Conservation (phyloP, 345 rosid genomes). For the Carallia pectinifolia region DNA sequence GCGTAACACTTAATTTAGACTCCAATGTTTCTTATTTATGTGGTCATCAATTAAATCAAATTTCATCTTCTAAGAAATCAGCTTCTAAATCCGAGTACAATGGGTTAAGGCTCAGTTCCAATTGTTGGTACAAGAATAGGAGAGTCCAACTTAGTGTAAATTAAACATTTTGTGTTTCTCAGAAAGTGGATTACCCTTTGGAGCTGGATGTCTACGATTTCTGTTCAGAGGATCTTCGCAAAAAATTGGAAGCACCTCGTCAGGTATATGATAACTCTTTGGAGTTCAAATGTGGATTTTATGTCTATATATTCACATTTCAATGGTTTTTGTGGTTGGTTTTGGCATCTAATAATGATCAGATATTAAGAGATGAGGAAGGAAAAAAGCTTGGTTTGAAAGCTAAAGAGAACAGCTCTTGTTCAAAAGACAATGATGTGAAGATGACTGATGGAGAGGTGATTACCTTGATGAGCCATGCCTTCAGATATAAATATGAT, state of each 20-base stretch:
- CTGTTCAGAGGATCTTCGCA: constrained; percentile 80
- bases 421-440: constrained; percentile 57
- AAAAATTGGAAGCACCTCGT: constrained; percentile 85
- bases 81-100: no score
- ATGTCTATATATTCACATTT: background rate
- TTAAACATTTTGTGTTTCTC: constrained; percentile 22
- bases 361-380: constrained; percentile 87
- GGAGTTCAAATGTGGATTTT: background rate
- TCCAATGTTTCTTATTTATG: no score
- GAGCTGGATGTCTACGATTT: constrained; percentile 87
- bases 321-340: constrained; percentile 8
- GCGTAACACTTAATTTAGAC: no score
- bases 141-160: background rate
- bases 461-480: constrained; percentile 12
- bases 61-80: no score
- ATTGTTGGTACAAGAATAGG: background rate
- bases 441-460: constrained; percentile 89
- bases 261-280: constrained; percentile 46
- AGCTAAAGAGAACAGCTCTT: constrained; percentile 46
- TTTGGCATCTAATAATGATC: constrained; percentile 12
- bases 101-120: background rate
- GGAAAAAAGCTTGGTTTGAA: constrained; percentile 82
- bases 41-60: no score
- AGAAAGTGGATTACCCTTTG: constrained; percentile 99
- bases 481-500: background rate